phyloP scores from a whole-genome alignment of 148 eudicot genomes.

The Drosera capensis region DNA sequence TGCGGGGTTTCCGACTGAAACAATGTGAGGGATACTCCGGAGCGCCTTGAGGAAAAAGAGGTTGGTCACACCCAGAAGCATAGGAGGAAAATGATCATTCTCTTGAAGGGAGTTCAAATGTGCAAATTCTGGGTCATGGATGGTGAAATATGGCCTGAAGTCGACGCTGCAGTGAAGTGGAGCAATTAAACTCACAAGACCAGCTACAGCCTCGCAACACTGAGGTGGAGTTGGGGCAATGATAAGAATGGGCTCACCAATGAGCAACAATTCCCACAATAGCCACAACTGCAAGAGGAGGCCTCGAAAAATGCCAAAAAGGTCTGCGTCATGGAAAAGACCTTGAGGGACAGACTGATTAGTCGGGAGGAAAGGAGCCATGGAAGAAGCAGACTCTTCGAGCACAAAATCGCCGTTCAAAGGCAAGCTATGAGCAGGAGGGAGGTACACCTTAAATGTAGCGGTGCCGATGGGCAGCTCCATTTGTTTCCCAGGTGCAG shows the following conservation, averaged over 20 bases:
- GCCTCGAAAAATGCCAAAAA: slow-evolving; percentile 85
- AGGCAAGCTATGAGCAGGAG: slow-evolving; percentile 80
- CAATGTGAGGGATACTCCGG: slow-evolving; percentile 66
- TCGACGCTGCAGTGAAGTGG: slow-evolving; percentile 84
- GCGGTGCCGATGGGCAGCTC: slow-evolving; percentile 94
- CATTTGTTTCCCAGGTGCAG: slow-evolving; percentile 69
- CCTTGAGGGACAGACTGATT: slow-evolving; percentile 80
- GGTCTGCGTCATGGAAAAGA: slow-evolving; percentile 81
- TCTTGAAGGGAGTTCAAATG: slow-evolving; percentile 63
- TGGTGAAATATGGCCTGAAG: slow-evolving; percentile 95
- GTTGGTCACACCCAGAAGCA: slow-evolving; percentile 89
- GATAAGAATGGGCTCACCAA: slow-evolving; percentile 89
- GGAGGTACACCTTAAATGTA: slow-evolving; percentile 63
- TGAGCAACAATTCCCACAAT: slow-evolving; percentile 78
- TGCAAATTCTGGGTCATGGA: slow-evolving; percentile 79
- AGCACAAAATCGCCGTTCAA: slow-evolving; percentile 30
- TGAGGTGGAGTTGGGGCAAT: slow-evolving; percentile 96
- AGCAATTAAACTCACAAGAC: slow-evolving; percentile 84
- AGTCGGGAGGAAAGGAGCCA: slow-evolving; percentile 67
- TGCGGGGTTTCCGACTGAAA: slow-evolving; percentile 78
- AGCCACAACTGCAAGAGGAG: slow-evolving; percentile 85
- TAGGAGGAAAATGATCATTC: slow-evolving; percentile 56
- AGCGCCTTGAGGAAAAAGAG: slow-evolving; percentile 82
- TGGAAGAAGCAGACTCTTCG: slow-evolving; percentile 48
- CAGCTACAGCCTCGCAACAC: slow-evolving; percentile 90